Percentiles rank a stretch among this genome's conserved stretches.
Evolutionary conservation across 2,329 filamentous ascomycete species (phyloP).

Genomic region (Fusarium temperatum): DNA sequence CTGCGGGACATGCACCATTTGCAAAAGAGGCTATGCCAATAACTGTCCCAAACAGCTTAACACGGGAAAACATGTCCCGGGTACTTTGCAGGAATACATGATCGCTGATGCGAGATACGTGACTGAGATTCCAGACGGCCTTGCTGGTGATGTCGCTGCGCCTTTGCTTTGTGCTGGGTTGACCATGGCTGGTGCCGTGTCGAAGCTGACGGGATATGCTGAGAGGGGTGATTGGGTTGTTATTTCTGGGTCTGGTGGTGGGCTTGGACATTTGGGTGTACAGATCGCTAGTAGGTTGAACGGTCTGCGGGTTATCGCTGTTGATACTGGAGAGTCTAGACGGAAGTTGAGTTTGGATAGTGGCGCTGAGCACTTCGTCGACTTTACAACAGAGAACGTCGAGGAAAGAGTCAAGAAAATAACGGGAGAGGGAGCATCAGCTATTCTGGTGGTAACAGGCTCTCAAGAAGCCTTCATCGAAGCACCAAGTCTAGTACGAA

Average conservation of each 20-base stretch:
- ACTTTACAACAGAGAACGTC: constrained; percentile 37
- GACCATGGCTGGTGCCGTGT: constrained; percentile 45
- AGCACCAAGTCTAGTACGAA: constrained; percentile 37
- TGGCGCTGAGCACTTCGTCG: constrained; percentile 43
- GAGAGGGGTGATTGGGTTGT: constrained; percentile 43
- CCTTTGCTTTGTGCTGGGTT: constrained; percentile 47
- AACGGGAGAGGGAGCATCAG: constrained; percentile 42
- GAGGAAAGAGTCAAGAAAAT: constrained; percentile 35
- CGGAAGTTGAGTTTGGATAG: constrained; percentile 33
- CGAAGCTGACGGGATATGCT: constrained; percentile 18
- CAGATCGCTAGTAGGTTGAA: constrained; percentile 42
- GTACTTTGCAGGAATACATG: constrained; percentile 46
- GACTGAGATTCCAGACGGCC: constrained; percentile 35
- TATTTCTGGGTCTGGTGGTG: constrained; percentile 45
- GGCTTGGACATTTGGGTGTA: constrained; percentile 47
- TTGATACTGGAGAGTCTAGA: constrained; percentile 41
- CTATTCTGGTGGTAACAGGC: constrained; percentile 40
- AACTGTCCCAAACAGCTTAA: constrained; percentile 54
- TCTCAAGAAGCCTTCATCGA: constrained; percentile 38
- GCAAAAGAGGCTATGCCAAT: constrained; percentile 47
- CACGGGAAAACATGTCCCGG: constrained; percentile 49
- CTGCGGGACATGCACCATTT: constrained; percentile 50
- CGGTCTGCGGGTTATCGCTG: constrained; percentile 38
- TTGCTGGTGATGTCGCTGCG: constrained; percentile 37
- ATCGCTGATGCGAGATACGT: constrained; percentile 43